Evolutionary conservation across 352 stramenopile genomes (phyloP).

Genomic region (Globisporangium emineosum): DNA sequence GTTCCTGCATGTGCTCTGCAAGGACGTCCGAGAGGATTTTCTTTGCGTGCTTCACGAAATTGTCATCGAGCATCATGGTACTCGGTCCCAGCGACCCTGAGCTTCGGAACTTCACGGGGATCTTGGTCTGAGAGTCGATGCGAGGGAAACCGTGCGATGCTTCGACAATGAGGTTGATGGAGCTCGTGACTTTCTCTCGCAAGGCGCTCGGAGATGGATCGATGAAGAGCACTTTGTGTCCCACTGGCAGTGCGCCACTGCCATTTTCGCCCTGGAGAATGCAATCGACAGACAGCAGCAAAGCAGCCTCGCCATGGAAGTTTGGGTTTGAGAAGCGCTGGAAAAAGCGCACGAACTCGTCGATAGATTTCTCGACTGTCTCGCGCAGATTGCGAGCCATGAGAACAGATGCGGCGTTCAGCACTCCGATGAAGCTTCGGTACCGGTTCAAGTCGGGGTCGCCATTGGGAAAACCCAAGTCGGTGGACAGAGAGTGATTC

Average conservation of each 20-base stretch:
- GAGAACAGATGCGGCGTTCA: constrained; percentile 82
- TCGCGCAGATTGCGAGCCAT: constrained; percentile 90
- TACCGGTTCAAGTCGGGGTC: constrained; percentile 48
- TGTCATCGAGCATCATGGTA: constrained; percentile 76
- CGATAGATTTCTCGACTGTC: constrained; percentile 83
- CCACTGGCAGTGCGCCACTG: neutral
- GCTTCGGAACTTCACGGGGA: constrained; percentile 60
- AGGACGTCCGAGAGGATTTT: constrained; percentile 49
- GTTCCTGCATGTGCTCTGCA: constrained; percentile 62
- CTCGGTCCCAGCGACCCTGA: constrained; percentile 73
- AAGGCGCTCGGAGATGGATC: constrained; percentile 51
- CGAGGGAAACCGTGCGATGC: constrained; percentile 86
- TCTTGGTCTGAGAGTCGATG: constrained; percentile 80
- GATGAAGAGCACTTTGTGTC: constrained; percentile 50
- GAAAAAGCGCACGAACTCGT: constrained; percentile 71
- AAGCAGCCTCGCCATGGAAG: constrained; percentile 55
- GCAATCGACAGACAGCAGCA: constrained; percentile 64
- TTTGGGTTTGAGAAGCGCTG: constrained; percentile 50
- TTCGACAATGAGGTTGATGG: constrained; percentile 70
- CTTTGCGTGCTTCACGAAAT: constrained; percentile 75
- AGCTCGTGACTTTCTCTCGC: constrained; percentile 63
- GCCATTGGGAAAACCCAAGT: constrained; percentile 15
- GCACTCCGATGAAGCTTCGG: constrained; percentile 57
- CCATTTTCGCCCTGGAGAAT: constrained; percentile 12
- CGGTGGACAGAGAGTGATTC: constrained; percentile 4